Base-by-base conservation (phyloP, 306 rosid species). In the Benincasa hispida region DNA sequence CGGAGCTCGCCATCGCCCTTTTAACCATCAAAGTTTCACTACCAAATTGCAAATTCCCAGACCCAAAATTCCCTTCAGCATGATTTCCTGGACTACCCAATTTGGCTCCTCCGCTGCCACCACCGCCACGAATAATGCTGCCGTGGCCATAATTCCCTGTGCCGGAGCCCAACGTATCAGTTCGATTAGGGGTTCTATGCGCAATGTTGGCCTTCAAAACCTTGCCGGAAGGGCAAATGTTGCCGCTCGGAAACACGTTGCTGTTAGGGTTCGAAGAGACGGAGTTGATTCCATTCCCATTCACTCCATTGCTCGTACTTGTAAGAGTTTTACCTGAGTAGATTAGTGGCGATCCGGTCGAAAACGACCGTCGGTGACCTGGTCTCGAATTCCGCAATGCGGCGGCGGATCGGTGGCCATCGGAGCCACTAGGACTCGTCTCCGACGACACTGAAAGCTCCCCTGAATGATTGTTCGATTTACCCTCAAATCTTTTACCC, bases 91-190 rank as follows among this genome's bases (percentile, higher is more conserved):
- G 14, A 56, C 53, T 80, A 13, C 77, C 69, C 66, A 82, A 77
- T 79, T 85, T 87, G 10, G 65, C 74, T 14, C 18, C 86, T 15
- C 90, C 86, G 34, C 90, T 84, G 2, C 96, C 25, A 17, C 63
- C 19, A 8, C 86, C 85, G 41, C 93, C 85, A 5, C 98, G 93
- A 69, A 93, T 78, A 47, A 93, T 93, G 84, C 86, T 93, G 1
- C 98, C 98, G 21, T 87, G 98, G 74, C 98, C 98, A 37, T 93
- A 91, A 85, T 91, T 88, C 7, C 79, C 96, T 0, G 88, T 81
- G n/a, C 98, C 97, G 0, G 84, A 91, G 65, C 96, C 92, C 79
- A 93, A 54, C 19, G 88, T 93, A 11, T 91, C 98, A 34, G 88
- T 75, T 66, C 93, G 88, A 76, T 47, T 85, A 35, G 86, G 65